Conservation (phyloP, 192 early-diverging fungal genomes). For the Mortierella alpina region DNA sequence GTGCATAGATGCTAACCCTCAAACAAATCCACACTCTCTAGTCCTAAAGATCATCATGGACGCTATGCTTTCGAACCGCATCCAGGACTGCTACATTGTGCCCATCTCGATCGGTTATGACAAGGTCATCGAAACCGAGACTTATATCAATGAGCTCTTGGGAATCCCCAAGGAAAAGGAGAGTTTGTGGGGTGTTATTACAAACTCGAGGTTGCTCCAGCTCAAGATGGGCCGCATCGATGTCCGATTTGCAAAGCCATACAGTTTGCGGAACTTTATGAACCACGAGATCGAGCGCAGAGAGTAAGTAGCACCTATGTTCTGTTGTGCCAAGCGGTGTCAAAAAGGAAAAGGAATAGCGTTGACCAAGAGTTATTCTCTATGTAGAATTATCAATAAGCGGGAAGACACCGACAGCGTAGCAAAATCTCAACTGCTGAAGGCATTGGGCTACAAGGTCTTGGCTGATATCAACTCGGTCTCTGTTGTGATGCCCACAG, state of each 20-base stretch:
- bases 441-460: slow-evolving; percentile 77
- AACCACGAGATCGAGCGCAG: slow-evolving; percentile 67
- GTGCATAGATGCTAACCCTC: background rate
- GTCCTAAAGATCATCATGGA: slow-evolving; percentile 86
- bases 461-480: slow-evolving; percentile 76
- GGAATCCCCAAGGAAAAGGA: slow-evolving; percentile 87
- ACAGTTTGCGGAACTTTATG: slow-evolving; percentile 75
- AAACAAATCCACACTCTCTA: background rate
- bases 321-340: background rate
- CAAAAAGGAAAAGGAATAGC: too few relatives aligned
- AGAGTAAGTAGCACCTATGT: slow-evolving; percentile 53
- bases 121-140: slow-evolving; percentile 84
- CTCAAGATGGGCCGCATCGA: slow-evolving; percentile 87
- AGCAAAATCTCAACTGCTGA: slow-evolving; percentile 68
- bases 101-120: slow-evolving; percentile 89
- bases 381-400: slow-evolving; percentile 43
- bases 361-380: too few relatives aligned
- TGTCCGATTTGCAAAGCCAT: slow-evolving; percentile 82
- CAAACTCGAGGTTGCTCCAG: slow-evolving; percentile 63
- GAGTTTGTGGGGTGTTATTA: slow-evolving; percentile 75
- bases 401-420: slow-evolving; percentile 42
- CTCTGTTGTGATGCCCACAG: slow-evolving; percentile 87
- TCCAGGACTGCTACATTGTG: slow-evolving; percentile 77
- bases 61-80: slow-evolving; percentile 67
- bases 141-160: slow-evolving; percentile 82